Percentiles rank a stretch among this genome's conserved stretches.
Evolutionary conservation across 768 basidiomycete species (phyloP).

Genomic region (Lactarius evosmus): DNA sequence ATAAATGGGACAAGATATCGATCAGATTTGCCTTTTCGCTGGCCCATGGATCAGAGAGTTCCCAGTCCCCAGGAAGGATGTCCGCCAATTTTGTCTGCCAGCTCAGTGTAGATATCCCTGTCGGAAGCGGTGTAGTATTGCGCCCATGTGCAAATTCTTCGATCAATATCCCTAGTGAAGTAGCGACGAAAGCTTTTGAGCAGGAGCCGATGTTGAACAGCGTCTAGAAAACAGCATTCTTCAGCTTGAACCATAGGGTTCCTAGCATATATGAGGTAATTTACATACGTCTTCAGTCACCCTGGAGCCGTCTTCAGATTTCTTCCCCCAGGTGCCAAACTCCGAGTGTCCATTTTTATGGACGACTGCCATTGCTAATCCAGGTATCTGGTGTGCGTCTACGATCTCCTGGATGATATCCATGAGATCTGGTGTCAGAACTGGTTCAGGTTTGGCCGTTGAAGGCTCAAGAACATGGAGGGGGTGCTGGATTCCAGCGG

Average conservation of each 20-base stretch:
- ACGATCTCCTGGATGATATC: neutral
- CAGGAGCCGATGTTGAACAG: constrained; percentile 20
- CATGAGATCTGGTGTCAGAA: constrained; percentile 19
- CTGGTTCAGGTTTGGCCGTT: neutral
- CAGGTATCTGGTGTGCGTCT: constrained; percentile 1
- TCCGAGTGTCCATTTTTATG: constrained; percentile 2
- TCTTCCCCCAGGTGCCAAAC: too few species aligned
- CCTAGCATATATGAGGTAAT: neutral
- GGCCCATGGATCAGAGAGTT: too few species aligned
- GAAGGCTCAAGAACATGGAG: neutral
- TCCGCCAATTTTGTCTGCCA: too few species aligned
- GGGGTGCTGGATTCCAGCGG: neutral
- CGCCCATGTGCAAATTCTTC: too few species aligned
- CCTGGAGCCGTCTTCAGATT: too few species aligned
- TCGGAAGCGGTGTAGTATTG: constrained; percentile 10
- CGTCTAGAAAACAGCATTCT: neutral
- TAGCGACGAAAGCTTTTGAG: constrained; percentile 19
- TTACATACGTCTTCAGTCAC: constrained; percentile 23
- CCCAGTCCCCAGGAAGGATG: too few species aligned
- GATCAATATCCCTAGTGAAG: constrained; percentile 15
- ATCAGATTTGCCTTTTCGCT: too few species aligned
- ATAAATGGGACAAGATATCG: constrained; percentile 36
- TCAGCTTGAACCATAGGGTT: too few species aligned
- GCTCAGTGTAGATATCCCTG: neutral
- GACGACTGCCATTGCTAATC: constrained; percentile 21